phyloP scores from a whole-genome alignment of 2,329 filamentous ascomycete genomes.

The Zalaria obscura region DNA sequence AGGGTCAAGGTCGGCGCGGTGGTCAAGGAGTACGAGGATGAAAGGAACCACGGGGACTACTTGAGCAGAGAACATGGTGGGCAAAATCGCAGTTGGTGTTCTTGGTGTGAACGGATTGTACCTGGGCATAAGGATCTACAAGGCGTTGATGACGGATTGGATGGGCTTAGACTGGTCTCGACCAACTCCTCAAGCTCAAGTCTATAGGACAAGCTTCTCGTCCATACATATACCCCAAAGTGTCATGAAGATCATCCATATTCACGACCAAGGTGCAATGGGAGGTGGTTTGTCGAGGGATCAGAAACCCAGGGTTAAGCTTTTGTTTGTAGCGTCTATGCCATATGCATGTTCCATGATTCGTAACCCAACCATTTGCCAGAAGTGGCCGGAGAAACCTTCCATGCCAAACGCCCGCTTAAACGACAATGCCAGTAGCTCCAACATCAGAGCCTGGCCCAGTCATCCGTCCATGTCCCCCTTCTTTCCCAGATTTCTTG shows the following conservation, averaged over 20 bases:
- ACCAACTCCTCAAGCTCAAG: background rate
- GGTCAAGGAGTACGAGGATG: constrained; percentile 76
- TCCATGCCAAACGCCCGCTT: too few relatives aligned
- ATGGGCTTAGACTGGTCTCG: background rate
- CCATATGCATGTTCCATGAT: too few relatives aligned
- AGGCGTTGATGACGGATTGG: constrained; percentile 5
- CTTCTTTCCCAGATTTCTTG: background rate
- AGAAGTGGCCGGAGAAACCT: too few relatives aligned
- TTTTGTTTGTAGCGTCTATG: too few relatives aligned
- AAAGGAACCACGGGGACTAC: constrained; percentile 50
- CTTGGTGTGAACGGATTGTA: constrained; percentile 74
- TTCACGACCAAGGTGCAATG: background rate
- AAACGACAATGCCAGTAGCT: too few relatives aligned
- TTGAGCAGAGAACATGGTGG: constrained; percentile 58
- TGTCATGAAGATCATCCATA: background rate
- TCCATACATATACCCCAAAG: constrained; percentile 6
- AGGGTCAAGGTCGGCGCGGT: constrained; percentile 69
- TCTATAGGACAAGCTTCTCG: background rate
- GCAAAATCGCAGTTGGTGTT: constrained; percentile 68
- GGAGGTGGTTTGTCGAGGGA: too few relatives aligned
- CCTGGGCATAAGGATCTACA: constrained; percentile 37
- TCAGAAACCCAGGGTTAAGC: too few relatives aligned
- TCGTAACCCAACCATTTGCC: too few relatives aligned
- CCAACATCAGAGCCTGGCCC: too few relatives aligned
- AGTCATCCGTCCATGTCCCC: too few relatives aligned